Conservation (phyloP, 2,329 filamentous ascomycete species). For the Botryotinia globosa region DNA sequence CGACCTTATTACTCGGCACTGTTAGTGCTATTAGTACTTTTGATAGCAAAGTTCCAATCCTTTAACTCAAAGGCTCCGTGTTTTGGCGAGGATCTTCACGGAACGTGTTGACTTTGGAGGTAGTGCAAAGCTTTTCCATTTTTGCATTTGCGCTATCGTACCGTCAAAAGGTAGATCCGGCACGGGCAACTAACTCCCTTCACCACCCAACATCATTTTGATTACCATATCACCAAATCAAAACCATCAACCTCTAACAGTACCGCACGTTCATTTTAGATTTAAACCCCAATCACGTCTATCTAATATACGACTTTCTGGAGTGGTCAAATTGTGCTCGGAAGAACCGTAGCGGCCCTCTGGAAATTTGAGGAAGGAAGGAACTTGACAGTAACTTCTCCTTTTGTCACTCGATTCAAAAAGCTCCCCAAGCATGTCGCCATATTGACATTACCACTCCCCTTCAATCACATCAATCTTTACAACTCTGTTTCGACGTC, state of each 20-base stretch:
- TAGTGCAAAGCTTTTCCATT: conserved; percentile 2
- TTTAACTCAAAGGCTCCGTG: conserved; percentile 6
- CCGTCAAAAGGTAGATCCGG: conserved; percentile 2
- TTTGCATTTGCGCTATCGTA: conserved; percentile 2
- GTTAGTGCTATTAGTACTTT: neutral
- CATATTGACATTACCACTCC: neutral
- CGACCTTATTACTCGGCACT: conserved; percentile 1
- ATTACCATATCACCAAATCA: neutral
- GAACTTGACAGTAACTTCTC: neutral
- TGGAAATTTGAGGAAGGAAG: conserved; percentile 1
- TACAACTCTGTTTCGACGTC: conserved; percentile 28
- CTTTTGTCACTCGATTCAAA: neutral
- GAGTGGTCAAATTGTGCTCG: neutral
- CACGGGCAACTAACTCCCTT: neutral
- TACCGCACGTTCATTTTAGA: neutral
- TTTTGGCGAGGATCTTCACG: conserved; percentile 13
- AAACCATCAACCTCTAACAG: neutral
- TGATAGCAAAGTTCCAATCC: conserved; percentile 1
- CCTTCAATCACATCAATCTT: neutral
- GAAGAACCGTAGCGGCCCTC: neutral
- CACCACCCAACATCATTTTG: neutral
- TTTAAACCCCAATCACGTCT: neutral
- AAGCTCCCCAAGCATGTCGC: neutral
- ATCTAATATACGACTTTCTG: neutral
- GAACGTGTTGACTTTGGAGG: conserved; percentile 9